phyloP scores from a whole-genome alignment of 331 rosid species.

The Arachis monticola region DNA sequence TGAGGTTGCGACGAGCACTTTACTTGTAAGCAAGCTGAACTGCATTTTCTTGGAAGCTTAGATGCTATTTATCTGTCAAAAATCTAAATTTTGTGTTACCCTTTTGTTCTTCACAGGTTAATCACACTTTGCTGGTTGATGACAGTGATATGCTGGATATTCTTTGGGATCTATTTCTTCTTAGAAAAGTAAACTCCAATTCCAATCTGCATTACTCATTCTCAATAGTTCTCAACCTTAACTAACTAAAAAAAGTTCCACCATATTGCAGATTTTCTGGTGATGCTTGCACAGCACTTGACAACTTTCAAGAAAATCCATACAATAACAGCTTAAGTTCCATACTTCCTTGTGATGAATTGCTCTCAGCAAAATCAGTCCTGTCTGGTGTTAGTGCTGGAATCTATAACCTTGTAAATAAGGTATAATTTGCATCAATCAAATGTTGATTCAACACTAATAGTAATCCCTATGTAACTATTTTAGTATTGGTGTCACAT shows the following conservation, averaged over 20 bases:
- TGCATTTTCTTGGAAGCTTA: not conserved
- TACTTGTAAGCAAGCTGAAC: slow-evolving; percentile 55
- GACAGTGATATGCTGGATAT: slow-evolving; percentile 75
- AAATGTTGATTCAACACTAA: not conserved
- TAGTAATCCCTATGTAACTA: too few species aligned
- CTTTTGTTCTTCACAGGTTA: slow-evolving; percentile 53
- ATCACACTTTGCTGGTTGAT: slow-evolving; percentile 67
- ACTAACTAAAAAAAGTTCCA: slow-evolving; percentile 2
- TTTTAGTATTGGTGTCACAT: slow-evolving; percentile 1
- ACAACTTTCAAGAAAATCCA: slow-evolving; percentile 73
- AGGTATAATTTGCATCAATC: slow-evolving; percentile 48
- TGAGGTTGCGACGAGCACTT: slow-evolving; percentile 53
- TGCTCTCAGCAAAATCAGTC: slow-evolving; percentile 67
- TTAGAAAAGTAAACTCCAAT: slow-evolving; percentile 54
- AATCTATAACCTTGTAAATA: slow-evolving; percentile 65
- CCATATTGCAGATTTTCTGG: slow-evolving; percentile 60
- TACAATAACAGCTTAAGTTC: slow-evolving; percentile 81
- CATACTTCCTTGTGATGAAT: slow-evolving; percentile 74
- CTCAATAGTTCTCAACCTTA: not conserved
- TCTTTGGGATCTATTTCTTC: slow-evolving; percentile 77
- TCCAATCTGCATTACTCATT: slow-evolving; percentile 17
- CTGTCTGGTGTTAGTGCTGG: slow-evolving; percentile 60
- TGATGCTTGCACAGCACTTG: slow-evolving; percentile 79
- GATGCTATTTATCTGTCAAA: slow-evolving; percentile 4
- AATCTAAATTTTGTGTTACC: not conserved